Percentiles rank a stretch among this genome's conserved stretches.
These are phyloP conservation scores for Phalaenopsis aphrodite DNA, from an alignment of 106 monocot species.

Conservation along the genomic window DNA sequence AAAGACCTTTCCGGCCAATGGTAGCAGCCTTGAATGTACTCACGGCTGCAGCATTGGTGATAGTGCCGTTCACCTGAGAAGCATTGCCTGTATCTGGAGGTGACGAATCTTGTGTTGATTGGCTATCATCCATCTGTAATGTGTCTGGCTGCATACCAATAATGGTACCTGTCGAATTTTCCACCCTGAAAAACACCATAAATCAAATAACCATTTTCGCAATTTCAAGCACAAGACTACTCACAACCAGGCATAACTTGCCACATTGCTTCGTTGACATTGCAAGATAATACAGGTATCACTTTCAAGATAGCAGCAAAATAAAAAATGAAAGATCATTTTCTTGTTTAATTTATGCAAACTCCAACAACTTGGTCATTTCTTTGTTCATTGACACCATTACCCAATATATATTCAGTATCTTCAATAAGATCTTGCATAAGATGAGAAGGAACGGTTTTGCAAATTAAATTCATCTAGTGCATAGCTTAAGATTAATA, in stretches of 20 bases:
- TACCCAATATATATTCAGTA: not conserved
- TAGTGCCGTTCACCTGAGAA: conserved; percentile 9
- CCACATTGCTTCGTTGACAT: too few relatives aligned
- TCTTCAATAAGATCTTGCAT: not conserved
- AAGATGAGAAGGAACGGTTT: not conserved
- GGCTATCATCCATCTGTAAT: conserved; percentile 9
- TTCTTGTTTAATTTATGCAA: too few relatives aligned
- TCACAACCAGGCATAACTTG: too few relatives aligned
- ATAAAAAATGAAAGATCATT: too few relatives aligned
- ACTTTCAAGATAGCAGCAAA: too few relatives aligned
- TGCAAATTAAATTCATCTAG: not conserved
- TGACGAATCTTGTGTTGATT: conserved; percentile 7
- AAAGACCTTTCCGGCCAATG: conserved; percentile 58
- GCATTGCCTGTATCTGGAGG: conserved; percentile 9
- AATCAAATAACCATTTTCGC: not conserved
- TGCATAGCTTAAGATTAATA: not conserved
- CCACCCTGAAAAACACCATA: conserved; percentile 22
- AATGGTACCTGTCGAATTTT: conserved; percentile 25
- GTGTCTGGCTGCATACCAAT: conserved; percentile 24
- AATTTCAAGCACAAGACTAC: too few relatives aligned
- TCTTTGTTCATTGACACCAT: too few relatives aligned
- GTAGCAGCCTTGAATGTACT: conserved; percentile 31
- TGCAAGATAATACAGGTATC: too few relatives aligned
- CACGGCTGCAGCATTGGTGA: conserved; percentile 14
- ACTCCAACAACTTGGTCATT: too few relatives aligned